Conservation (phyloP, 2,329 filamentous ascomycete genomes). For the Onygenales sp. region DNA sequence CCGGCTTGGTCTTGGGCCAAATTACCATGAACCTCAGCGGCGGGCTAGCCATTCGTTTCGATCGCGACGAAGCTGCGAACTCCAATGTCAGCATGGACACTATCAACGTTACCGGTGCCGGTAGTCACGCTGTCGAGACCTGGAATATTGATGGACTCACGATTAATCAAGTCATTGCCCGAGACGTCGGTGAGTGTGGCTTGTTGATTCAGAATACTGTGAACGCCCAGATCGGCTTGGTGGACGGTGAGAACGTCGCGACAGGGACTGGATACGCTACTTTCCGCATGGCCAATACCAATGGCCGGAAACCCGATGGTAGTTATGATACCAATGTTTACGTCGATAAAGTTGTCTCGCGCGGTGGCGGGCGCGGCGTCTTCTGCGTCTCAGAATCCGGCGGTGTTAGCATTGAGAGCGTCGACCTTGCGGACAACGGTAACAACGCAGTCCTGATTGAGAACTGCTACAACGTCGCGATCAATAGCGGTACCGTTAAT, state of each 20-base stretch:
- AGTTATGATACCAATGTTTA: slow-evolving; percentile 45
- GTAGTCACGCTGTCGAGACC: slow-evolving; percentile 49
- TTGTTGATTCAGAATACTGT: slow-evolving; percentile 46
- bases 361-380: slow-evolving; percentile 48
- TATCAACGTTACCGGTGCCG: slow-evolving; percentile 44
- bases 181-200: slow-evolving; percentile 47
- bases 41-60: slow-evolving; percentile 49
- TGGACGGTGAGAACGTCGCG: slow-evolving; percentile 48
- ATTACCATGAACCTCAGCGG: slow-evolving; percentile 48
- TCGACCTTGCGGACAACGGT: slow-evolving; percentile 45
- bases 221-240: slow-evolving; percentile 44
- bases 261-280: slow-evolving; percentile 47
- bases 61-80: slow-evolving; percentile 45
- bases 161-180: slow-evolving; percentile 45
- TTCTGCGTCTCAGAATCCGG: slow-evolving; percentile 51
- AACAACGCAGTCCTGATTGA: slow-evolving; percentile 51
- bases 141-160: slow-evolving; percentile 50
- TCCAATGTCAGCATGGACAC: slow-evolving; percentile 45
- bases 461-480: slow-evolving; percentile 50
- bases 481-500: slow-evolving; percentile 42
- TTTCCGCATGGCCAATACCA: slow-evolving; percentile 49
- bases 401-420: slow-evolving; percentile 39
- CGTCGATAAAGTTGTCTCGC: slow-evolving; percentile 45
- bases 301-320: slow-evolving; percentile 41
- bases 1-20: slow-evolving; percentile 39